phyloP scores from a whole-genome alignment of 2,329 filamentous ascomycete genomes.

The Talaromyces sp. region DNA sequence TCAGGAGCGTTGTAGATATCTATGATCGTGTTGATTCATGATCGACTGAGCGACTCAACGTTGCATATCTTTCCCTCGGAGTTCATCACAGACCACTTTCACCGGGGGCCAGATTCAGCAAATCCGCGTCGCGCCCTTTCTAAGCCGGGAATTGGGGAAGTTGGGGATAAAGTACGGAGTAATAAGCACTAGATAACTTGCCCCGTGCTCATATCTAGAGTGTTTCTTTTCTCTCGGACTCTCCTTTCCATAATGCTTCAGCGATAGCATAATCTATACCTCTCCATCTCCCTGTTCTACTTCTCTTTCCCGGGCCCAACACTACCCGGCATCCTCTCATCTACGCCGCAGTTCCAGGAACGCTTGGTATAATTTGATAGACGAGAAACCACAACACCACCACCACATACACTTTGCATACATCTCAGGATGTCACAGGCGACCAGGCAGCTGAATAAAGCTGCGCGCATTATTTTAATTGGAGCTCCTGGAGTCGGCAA shows the following conservation, averaged over 20 bases:
- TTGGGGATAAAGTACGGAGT: neutral
- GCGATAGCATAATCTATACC: neutral
- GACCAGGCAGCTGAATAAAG: conserved; percentile 66
- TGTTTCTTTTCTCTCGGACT: neutral
- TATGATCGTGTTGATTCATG: too few species aligned
- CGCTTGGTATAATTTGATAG: conserved; percentile 2
- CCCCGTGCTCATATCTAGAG: conserved; percentile 10
- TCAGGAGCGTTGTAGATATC: too few species aligned
- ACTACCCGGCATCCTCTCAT: conserved; percentile 8
- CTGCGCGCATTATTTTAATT: conserved; percentile 90
- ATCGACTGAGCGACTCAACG: neutral
- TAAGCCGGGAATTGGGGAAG: conserved; percentile 8
- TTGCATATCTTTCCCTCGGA: conserved; percentile 19
- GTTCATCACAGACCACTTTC: conserved; percentile 20
- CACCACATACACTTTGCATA: neutral
- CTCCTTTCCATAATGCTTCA: conserved; percentile 6
- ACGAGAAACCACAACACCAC: conserved; percentile 3
- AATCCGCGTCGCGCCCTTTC: conserved; percentile 13
- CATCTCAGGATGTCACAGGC: conserved; percentile 31
- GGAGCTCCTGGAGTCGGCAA: conserved; percentile 97
- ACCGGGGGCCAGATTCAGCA: conserved; percentile 38
- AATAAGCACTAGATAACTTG: conserved; percentile 14
- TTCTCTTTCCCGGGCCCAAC: neutral
- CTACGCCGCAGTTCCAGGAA: conserved; percentile 14
- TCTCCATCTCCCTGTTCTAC: neutral